Evolutionary conservation across 2,329 filamentous ascomycete species (phyloP).

Genomic region (Claviceps quebecensis): DNA sequence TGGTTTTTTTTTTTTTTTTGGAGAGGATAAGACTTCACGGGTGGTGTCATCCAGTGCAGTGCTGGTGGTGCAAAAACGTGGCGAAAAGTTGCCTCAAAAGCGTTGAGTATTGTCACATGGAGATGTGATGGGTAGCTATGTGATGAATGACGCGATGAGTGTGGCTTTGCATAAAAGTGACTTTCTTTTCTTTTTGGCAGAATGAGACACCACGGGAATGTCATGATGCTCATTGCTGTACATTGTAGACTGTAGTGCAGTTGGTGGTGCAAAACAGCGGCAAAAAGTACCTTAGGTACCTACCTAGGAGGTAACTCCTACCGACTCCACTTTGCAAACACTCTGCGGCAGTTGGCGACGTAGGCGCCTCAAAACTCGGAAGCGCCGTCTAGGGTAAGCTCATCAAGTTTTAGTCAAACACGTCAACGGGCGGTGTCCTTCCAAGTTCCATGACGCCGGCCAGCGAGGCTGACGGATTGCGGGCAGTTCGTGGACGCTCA

Average conservation of each 20-base stretch:
- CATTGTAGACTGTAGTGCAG: too few relatives aligned
- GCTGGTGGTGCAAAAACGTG: too few relatives aligned
- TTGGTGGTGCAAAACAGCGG: too few relatives aligned
- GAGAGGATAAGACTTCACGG: too few relatives aligned
- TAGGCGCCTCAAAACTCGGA: background rate
- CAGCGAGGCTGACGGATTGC: background rate
- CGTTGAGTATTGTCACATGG: conserved; percentile 5
- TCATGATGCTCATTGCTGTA: too few relatives aligned
- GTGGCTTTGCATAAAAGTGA: background rate
- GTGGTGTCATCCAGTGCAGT: too few relatives aligned
- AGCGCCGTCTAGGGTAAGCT: background rate
- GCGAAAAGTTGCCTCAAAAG: background rate
- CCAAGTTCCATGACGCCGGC: too few relatives aligned
- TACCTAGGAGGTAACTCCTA: too few relatives aligned
- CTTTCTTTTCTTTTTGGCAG: background rate
- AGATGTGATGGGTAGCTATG: background rate
- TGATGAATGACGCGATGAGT: background rate
- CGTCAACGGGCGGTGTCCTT: background rate
- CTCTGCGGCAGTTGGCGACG: too few relatives aligned
- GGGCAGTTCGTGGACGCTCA: background rate
- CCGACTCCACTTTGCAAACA: too few relatives aligned
- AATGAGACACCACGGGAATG: too few relatives aligned
- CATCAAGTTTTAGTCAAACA: background rate
- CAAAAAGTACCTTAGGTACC: too few relatives aligned
- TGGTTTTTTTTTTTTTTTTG: background rate